Conservation (phyloP, 257 asterid genomes). For the Gardenia jasminoides region DNA sequence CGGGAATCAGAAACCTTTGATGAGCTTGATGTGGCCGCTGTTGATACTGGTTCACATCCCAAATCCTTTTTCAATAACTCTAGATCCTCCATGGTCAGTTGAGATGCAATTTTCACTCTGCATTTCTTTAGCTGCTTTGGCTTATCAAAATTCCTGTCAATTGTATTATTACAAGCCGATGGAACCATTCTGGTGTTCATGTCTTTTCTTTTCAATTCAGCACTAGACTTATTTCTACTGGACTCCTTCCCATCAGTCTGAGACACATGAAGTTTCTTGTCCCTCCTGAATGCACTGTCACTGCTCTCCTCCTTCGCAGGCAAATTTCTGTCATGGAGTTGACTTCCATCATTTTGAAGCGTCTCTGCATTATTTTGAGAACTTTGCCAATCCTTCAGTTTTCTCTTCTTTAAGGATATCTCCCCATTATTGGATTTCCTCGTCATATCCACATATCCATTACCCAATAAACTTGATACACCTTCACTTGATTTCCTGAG, state of each 20-base stretch:
- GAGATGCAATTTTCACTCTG: constrained; percentile 28
- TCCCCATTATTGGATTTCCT: constrained; percentile 30
- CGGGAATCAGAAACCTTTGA: constrained; percentile 83
- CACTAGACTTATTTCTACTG: constrained; percentile 28
- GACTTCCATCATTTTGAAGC: constrained; percentile 31
- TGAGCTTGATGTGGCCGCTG: constrained; percentile 89
- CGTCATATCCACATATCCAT: constrained; percentile 23
- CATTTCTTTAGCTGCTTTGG: constrained; percentile 41
- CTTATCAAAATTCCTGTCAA: constrained; percentile 33
- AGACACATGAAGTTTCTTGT: constrained; percentile 46
- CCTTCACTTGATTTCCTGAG: constrained; percentile 35
- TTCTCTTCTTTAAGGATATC: constrained; percentile 53
- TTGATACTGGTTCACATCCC: constrained; percentile 57
- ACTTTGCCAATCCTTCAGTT: constrained; percentile 45
- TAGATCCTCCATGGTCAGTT: constrained; percentile 53
- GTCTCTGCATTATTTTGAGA: constrained; percentile 29
- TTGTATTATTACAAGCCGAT: constrained; percentile 33
- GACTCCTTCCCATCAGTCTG: constrained; percentile 49
- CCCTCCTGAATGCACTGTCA: constrained; percentile 47
- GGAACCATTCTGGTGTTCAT: constrained; percentile 29
- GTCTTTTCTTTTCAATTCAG: constrained; percentile 33
- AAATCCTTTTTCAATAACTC: constrained; percentile 64
- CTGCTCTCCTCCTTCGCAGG: constrained; percentile 37
- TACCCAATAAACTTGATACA: constrained; percentile 37
- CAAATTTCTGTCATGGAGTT: constrained; percentile 31